Conservation (phyloP, 2,329 filamentous ascomycete species). For the Intubia oerlemansii region DNA sequence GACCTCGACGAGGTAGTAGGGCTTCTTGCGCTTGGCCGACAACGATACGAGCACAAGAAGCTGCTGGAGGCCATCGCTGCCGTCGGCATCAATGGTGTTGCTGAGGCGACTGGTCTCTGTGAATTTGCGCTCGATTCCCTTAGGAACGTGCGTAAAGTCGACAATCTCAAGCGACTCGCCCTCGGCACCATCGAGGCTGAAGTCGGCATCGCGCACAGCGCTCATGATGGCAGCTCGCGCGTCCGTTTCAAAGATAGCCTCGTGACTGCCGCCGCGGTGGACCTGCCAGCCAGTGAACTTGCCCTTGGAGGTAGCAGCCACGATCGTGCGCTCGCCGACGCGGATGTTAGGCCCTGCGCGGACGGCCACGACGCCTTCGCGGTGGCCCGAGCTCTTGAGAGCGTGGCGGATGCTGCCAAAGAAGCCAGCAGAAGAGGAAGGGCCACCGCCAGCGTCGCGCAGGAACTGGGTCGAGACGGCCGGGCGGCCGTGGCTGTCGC, state of each 20-base stretch:
- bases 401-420: conserved; percentile 65
- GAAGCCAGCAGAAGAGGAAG: conserved; percentile 38
- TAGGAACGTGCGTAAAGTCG: conserved; percentile 55
- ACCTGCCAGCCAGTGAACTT: conserved; percentile 72
- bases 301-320: conserved; percentile 59
- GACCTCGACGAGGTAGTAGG: conserved; percentile 59
- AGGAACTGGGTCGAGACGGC: conserved; percentile 61
- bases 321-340: conserved; percentile 66
- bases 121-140: conserved; percentile 27
- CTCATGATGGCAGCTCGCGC: conserved; percentile 40
- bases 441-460: conserved; percentile 34
- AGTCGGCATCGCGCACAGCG: conserved; percentile 35
- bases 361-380: conserved; percentile 63
- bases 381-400: conserved; percentile 46
- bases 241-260: conserved; percentile 51
- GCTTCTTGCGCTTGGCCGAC: conserved; percentile 26
- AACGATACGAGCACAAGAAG: conserved; percentile 41
- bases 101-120: conserved; percentile 27
- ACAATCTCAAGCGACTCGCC: conserved; percentile 47
- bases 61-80: conserved; percentile 28
- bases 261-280: conserved; percentile 68
- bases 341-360: conserved; percentile 48
- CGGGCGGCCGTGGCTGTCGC: conserved; percentile 73
- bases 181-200: conserved; percentile 24
- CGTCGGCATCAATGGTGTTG: conserved; percentile 25